Percentiles rank a stretch among this genome's conserved stretches.
Evolutionary conservation across 2,329 filamentous ascomycete genomes (phyloP).

Genomic region (Colletotrichum siamense): DNA sequence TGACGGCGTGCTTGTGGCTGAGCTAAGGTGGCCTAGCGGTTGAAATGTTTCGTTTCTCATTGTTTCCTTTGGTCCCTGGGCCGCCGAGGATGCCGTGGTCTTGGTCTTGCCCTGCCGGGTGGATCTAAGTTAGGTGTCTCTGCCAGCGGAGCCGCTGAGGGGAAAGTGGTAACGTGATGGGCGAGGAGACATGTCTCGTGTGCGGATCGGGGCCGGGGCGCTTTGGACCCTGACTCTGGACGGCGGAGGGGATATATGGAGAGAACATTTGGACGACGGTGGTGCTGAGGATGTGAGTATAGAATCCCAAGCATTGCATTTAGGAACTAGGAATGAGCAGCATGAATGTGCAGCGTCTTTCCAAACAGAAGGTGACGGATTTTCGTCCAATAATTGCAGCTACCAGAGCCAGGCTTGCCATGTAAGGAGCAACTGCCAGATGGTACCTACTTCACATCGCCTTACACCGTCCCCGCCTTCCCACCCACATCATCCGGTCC

Average conservation of each 20-base stretch:
- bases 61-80: background rate
- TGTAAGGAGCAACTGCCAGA: background rate
- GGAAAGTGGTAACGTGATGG: background rate
- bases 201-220: background rate
- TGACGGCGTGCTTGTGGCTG: slow-evolving; percentile 10
- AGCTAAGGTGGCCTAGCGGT: slow-evolving; percentile 5
- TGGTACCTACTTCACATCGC: background rate
- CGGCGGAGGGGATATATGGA: background rate
- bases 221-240: background rate
- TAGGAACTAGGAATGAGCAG: background rate
- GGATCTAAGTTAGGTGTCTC: background rate
- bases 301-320: background rate
- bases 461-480: background rate
- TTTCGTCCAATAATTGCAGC: background rate
- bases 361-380: background rate
- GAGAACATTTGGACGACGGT: background rate
- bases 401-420: background rate
- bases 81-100: background rate
- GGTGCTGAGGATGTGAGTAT: background rate
- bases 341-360: background rate
- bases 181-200: background rate
- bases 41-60: slow-evolving; percentile 14
- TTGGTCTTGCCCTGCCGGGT: background rate
- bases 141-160: slow-evolving; percentile 4
- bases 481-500: slow-evolving; percentile 7